Base-by-base conservation (phyloP, 2,329 filamentous ascomycete species). In the Teratosphaeria gauchensis region DNA sequence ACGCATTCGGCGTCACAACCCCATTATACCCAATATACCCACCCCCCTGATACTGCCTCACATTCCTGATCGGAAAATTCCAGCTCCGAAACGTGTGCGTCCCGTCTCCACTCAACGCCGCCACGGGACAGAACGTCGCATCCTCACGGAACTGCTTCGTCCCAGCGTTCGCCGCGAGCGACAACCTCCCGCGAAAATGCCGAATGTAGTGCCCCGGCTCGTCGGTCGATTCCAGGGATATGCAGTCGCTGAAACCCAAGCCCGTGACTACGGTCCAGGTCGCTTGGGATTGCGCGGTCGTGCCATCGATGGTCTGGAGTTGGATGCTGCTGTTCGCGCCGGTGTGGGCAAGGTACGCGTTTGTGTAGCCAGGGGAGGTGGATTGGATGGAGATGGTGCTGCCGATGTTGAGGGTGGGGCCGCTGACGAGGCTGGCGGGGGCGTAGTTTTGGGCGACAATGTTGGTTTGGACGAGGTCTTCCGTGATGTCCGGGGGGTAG, bases 211-310 rank as follows among this genome's bases (percentile, higher is more conserved):
- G 82, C 2, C 83, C 83, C 1, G 83, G 73, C 0, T 78, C 78
- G 61, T 85, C 82, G 11, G 69, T 71, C 0, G 82, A 83, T 71
- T 86, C 84, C 62, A 86, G 86, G 0, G 83, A 86, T 67, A 76
- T 76, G 70, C 84, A 87, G 30, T 58, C 81, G 61, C 74, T 77
- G 69, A 83, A 82, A 9, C 71, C 81, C 1, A 86, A 78, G 8
- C 83, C 83, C 0, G 78, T 66, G 59, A 76, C 78, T 24, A 82
- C 79, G 0, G 73, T 79, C 76, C 78, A 83, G 66, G 75, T 83
- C 19, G 80, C 78, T 58, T 78, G 74, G 58, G 78, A 70, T 59
- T 83, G 79, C 55, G 84, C 76, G 0, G 74, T 63, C 0, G 74
- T 77, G 51, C 66, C 72, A 69, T 78, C 83, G 30, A 77, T 77